A percentile compares a stretch with the other conserved stretches of the same genome.
Evolutionary conservation across 345 rosid genomes (phyloP).

Genomic region (Citrus inodora): DNA sequence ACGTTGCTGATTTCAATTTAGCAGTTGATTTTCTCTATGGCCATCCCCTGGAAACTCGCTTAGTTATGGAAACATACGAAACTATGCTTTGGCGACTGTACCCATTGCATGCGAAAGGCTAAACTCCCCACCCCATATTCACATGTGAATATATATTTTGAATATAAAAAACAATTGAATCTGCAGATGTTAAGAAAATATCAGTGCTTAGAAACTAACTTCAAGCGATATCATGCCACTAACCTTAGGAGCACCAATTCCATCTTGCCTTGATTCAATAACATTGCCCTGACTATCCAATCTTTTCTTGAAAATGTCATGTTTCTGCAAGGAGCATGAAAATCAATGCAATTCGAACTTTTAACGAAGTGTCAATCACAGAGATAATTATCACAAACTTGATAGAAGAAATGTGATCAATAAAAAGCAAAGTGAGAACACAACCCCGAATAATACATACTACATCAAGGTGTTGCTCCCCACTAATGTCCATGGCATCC

Average conservation of each 20-base stretch:
- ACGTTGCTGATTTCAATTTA: not conserved
- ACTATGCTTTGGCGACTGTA: not conserved
- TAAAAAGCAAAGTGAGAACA: not conserved
- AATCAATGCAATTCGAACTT: not conserved
- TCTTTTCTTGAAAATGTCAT: slow-evolving; percentile 85
- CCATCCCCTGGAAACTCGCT: not conserved
- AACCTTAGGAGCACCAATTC: slow-evolving; percentile 90
- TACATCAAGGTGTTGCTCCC: slow-evolving; percentile 95
- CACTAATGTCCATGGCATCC: slow-evolving; percentile 98
- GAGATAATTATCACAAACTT: not conserved
- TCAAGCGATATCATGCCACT: slow-evolving; percentile 19
- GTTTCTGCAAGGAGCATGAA: slow-evolving; percentile 53
- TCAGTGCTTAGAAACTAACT: not conserved
- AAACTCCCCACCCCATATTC: not conserved
- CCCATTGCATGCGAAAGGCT: not conserved
- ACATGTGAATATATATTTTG: not conserved
- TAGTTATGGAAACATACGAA: not conserved
- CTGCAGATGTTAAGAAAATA: not conserved
- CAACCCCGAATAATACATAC: slow-evolving; percentile 39
- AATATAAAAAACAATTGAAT: not conserved
- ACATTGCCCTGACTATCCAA: slow-evolving; percentile 70
- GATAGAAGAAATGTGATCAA: not conserved
- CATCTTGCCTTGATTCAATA: slow-evolving; percentile 78
- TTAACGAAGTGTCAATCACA: not conserved
- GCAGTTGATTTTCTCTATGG: not conserved